Base-by-base conservation (phyloP, 805 yeast genomes). In the Wickerhamiella sergipiensis region DNA sequence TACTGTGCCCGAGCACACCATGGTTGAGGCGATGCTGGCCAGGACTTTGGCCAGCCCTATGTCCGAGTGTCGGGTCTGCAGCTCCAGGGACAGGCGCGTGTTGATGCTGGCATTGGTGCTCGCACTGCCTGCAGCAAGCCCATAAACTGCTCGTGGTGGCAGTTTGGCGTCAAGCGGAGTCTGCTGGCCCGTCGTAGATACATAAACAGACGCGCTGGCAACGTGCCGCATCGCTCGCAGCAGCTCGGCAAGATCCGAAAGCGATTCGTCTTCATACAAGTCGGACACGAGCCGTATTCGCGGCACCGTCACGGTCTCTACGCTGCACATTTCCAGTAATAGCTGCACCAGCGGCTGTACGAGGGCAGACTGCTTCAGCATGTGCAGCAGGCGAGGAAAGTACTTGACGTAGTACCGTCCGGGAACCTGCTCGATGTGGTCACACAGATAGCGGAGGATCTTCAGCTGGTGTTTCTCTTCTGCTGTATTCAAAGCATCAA, bases 131-230 rank as follows among this genome's bases (percentile, higher is more conserved):
- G 17, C 7, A n/a, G 33, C 17, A 4, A n/a, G 42, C 43, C 44
- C 12, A 44, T 24, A 10, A 49, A 39, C 8, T 19, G 38, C 46
- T 8, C 6, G 15, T 1, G 12, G 8, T 2, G 54, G 54, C 6
- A 51, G 5, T 19, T 38, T 40, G n/a, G 50, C 44, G 7, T 42
- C 19, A 12, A 39, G 15, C 6, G 47, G 24, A 6, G 29, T 15
- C 23, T 19, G 23, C 24, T 48, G 51, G 38, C 51, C 54, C 13
- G 51, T 46, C 1, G 45, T 42, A 12, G 54, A 51, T 17, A 51
- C 31, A 29, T 51, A 51, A 9, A 48, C 42, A 10, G 46, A 23
- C 1, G 24, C 22, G 2, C 29, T 19, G 1, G 51, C 49, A 23
- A 24, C 17, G 2, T 4, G 12, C 8, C 50, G 49, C 49, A 48